Evolutionary conservation across 176 grass and related monocot species (phyloP).

Genomic region (Ensete ventricosum): DNA sequence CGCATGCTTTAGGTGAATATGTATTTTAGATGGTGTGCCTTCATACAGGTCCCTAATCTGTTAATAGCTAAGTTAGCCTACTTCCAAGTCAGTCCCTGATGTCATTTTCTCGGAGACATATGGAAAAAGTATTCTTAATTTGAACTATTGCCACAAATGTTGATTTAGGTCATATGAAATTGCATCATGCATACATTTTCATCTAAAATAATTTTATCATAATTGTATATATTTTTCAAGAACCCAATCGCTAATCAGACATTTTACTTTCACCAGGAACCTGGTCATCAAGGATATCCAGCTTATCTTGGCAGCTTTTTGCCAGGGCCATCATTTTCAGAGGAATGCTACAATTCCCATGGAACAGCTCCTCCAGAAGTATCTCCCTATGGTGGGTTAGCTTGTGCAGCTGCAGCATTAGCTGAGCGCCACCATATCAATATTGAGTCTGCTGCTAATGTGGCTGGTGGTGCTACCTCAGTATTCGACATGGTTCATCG

Average conservation of each 20-base stretch:
- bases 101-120: no score
- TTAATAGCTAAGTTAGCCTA: no score
- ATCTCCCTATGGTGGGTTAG: slow-evolving; percentile 53
- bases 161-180: not conserved
- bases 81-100: no score
- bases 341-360: slow-evolving; percentile 43
- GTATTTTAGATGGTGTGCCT: no score
- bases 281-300: slow-evolving; percentile 64
- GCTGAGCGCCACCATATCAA: slow-evolving; percentile 53
- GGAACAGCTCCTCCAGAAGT: slow-evolving; percentile 36
- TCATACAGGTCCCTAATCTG: no score
- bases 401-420: slow-evolving; percentile 75
- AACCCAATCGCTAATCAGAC: slow-evolving; percentile 4
- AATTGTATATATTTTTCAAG: not conserved
- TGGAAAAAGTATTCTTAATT: not conserved
- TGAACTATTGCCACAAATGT: not conserved
- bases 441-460: slow-evolving; percentile 39
- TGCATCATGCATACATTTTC: not conserved
- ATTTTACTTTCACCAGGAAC: slow-evolving; percentile 55
- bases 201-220: not conserved
- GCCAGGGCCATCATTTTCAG: slow-evolving; percentile 30
- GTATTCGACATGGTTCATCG: slow-evolving; percentile 50
- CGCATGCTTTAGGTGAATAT: no score
- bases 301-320: slow-evolving; percentile 47
- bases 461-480: slow-evolving; percentile 36